Percentiles rank a stretch among this genome's conserved stretches.
These are phyloP conservation scores for Globisporangium abappressorium DNA, from an alignment of 352 stramenopile species.

Conservation along the genomic window DNA sequence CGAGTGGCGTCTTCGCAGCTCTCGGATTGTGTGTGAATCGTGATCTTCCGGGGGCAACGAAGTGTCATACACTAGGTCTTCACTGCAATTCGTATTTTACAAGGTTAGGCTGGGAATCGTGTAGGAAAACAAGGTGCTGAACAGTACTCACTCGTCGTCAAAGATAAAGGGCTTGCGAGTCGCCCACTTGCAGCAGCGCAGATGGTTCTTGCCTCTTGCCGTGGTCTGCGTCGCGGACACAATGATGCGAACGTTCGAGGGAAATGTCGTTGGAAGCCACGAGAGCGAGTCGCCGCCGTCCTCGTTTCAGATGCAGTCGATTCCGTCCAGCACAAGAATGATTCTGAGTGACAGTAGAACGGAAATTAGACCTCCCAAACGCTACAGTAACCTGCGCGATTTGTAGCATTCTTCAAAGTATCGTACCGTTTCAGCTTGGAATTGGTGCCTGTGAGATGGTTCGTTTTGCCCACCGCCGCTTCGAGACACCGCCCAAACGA, in stretches of 20 bases:
- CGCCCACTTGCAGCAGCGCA: slow-evolving; percentile 41
- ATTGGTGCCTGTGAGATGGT: slow-evolving; percentile 27
- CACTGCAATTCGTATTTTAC: slow-evolving; percentile 20
- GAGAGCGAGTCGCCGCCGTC: slow-evolving; percentile 82
- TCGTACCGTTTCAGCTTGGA: slow-evolving; percentile 38
- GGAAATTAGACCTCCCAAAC: not conserved
- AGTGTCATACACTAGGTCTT: slow-evolving; percentile 67
- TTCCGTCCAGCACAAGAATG: slow-evolving; percentile 74
- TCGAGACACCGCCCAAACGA: slow-evolving; percentile 77
- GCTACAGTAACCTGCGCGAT: no score
- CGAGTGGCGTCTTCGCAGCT: slow-evolving; percentile 60
- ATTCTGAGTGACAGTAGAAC: slow-evolving; percentile 28
- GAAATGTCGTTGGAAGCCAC: slow-evolving; percentile 78
- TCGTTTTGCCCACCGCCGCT: slow-evolving; percentile 46
- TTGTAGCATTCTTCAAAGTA: not conserved
- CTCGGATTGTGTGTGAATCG: slow-evolving; percentile 71
- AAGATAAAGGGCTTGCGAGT: slow-evolving; percentile 51
- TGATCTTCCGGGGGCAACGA: slow-evolving; percentile 32
- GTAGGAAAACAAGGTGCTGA: not conserved
- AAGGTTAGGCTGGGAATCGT: not conserved
- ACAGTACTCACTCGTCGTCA: slow-evolving; percentile 52
- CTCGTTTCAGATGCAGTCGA: slow-evolving; percentile 77
- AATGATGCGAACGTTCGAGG: slow-evolving; percentile 65
- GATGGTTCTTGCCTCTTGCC: slow-evolving; percentile 21
- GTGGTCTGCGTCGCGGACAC: slow-evolving; percentile 55